Evolutionary conservation across 169 alveolate species (phyloP).

Genomic region (Plasmodium cynomolgi): DNA sequence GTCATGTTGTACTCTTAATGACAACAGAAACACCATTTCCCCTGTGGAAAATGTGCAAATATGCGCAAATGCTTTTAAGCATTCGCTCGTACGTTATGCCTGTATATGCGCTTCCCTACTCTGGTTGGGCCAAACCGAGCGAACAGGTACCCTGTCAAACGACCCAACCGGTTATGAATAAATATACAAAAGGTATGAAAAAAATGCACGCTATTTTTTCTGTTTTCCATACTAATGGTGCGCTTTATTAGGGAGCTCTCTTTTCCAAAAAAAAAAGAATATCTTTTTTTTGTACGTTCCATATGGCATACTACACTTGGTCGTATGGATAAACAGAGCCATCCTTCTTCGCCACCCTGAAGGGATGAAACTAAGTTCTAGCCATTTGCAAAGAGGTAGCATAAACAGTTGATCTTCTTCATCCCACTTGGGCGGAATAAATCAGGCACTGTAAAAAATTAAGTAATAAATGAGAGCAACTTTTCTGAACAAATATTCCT

Average conservation of each 20-base stretch:
- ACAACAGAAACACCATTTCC: background rate
- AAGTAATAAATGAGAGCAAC: background rate
- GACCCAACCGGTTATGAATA: background rate
- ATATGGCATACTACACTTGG: background rate
- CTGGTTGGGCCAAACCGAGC: background rate
- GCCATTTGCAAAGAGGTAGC: background rate
- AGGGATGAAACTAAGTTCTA: background rate
- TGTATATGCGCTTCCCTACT: background rate
- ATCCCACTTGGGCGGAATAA: background rate
- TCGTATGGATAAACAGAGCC: background rate
- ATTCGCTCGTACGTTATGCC: background rate
- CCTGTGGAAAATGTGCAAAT: background rate
- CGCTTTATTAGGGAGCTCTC: background rate
- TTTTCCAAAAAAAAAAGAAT: background rate
- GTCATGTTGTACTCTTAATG: background rate
- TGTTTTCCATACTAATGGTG: background rate
- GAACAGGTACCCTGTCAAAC: background rate
- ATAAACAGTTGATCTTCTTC: background rate
- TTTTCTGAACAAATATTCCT: background rate
- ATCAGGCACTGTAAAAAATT: constrained; percentile 10
- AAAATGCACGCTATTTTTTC: background rate
- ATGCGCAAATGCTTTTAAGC: background rate
- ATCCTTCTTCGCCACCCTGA: background rate
- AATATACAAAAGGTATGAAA: background rate
- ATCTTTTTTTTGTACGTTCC: background rate